Evolutionary conservation across 805 yeast species (phyloP).

Genomic region (Brettanomyces nanus): DNA sequence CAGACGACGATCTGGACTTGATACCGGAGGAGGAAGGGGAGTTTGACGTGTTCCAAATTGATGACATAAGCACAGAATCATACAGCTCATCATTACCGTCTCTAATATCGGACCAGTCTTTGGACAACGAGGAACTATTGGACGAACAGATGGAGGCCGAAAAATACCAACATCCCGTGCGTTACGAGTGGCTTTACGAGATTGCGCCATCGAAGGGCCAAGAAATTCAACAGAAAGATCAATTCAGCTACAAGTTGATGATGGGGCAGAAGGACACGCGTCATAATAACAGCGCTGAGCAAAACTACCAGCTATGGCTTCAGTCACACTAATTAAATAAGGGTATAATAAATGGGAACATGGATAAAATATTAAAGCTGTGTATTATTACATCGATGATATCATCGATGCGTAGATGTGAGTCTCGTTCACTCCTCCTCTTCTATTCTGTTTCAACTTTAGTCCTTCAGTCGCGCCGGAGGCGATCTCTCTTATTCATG

Average conservation of each 20-base stretch:
- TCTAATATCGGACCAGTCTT: not conserved
- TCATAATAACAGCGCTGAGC: not conserved
- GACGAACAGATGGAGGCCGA: conserved; percentile 5
- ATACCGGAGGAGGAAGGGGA: conserved; percentile 9
- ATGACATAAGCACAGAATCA: conserved; percentile 15
- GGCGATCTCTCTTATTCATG: too few relatives aligned
- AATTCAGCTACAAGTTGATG: too few relatives aligned
- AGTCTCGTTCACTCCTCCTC: too few relatives aligned
- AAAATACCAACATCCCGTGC: not conserved
- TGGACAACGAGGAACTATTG: not conserved
- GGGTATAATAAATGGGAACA: too few relatives aligned
- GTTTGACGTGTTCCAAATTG: conserved; percentile 15
- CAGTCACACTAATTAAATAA: conserved; percentile 1
- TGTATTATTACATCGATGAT: too few relatives aligned
- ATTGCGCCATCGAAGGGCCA: conserved; percentile 1
- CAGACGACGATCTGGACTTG: too few relatives aligned
- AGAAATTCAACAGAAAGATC: too few relatives aligned
- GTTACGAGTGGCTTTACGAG: conserved; percentile 4
- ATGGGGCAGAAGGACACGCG: conserved; percentile 2
- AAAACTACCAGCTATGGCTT: conserved; percentile 8
- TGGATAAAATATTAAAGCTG: too few relatives aligned
- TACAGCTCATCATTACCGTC: conserved; percentile 18
- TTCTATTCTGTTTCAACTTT: too few relatives aligned
- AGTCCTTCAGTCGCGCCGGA: too few relatives aligned
- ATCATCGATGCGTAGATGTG: too few relatives aligned